These are phyloP conservation scores for Canavalia gladiata DNA, from an alignment of 306 rosid species.

Conservation along the genomic window DNA sequence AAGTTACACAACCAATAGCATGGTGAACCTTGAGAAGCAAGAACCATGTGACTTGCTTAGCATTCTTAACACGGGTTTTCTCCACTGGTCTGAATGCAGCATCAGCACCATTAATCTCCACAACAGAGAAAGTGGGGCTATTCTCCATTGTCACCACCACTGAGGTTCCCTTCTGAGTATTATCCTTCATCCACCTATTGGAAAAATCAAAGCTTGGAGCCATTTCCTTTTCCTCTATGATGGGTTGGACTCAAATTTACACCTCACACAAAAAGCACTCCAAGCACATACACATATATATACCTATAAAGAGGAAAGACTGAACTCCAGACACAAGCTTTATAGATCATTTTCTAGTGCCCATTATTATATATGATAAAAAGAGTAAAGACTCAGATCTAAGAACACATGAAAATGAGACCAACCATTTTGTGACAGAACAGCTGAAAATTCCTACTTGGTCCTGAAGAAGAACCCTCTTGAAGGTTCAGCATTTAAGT, in stretches of 20 bases:
- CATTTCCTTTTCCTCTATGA: constrained; percentile 50
- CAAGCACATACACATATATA: neutral
- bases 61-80: constrained; percentile 73
- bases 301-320: constrained; percentile 8
- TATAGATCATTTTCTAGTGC: constrained; percentile 19
- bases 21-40: constrained; percentile 78
- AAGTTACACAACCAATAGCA: constrained; percentile 68
- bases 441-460: constrained; percentile 24
- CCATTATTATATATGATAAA: neutral
- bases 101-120: constrained; percentile 75
- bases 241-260: neutral
- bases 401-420: constrained; percentile 41
- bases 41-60: constrained; percentile 80
- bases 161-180: constrained; percentile 62
- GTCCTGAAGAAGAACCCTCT: constrained; percentile 42
- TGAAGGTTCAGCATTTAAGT: constrained; percentile 43
- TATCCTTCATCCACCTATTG: constrained; percentile 65
- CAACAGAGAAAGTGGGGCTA: constrained; percentile 68
- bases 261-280: neutral
- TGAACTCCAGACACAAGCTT: constrained; percentile 28
- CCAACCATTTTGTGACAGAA: constrained; percentile 29
- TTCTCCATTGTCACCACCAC: constrained; percentile 84
- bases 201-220: constrained; percentile 72
- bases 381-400: constrained; percentile 60
- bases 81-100: constrained; percentile 77